Evolutionary conservation across 192 early-diverging fungal genomes (phyloP).

Genomic region (Powellomyces hirtus): DNA sequence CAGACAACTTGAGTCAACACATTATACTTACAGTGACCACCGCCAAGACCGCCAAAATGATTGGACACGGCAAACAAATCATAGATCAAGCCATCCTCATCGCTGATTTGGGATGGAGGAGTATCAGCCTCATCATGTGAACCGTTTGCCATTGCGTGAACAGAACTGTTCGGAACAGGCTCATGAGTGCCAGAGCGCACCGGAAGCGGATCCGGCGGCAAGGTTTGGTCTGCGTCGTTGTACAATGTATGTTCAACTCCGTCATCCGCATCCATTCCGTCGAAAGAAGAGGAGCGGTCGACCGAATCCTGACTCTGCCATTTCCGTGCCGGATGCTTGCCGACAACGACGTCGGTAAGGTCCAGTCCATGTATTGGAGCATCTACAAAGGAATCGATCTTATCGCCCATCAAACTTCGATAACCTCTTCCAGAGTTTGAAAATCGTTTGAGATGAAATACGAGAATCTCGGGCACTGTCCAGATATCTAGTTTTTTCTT

Average conservation of each 20-base stretch:
- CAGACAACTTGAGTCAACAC: background rate
- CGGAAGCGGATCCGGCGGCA: too few species aligned
- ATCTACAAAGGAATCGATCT: constrained; percentile 71
- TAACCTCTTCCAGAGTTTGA: constrained; percentile 53
- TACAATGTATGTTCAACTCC: background rate
- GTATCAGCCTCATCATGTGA: background rate
- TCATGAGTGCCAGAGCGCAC: background rate
- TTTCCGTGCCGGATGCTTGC: constrained; percentile 14
- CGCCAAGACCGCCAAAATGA: constrained; percentile 79
- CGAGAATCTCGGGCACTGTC: constrained; percentile 73
- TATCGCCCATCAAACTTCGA: constrained; percentile 62
- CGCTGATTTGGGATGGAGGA: background rate
- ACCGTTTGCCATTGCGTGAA: background rate
- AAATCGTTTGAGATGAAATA: constrained; percentile 83
- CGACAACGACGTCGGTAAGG: constrained; percentile 45
- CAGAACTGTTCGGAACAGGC: background rate
- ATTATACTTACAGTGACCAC: constrained; percentile 66
- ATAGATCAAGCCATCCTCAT: constrained; percentile 44
- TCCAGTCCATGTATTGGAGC: constrained; percentile 67
- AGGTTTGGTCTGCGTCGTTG: too few species aligned
- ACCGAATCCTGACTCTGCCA: constrained; percentile 11
- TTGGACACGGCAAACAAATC: constrained; percentile 78
- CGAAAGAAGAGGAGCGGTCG: background rate
- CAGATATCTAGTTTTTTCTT: constrained; percentile 82
- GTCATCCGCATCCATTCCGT: background rate